Percentiles rank a stretch among this genome's conserved stretches.
phyloP scores from a whole-genome alignment of 164 flowering plant species.

The Echeveria elegans region DNA sequence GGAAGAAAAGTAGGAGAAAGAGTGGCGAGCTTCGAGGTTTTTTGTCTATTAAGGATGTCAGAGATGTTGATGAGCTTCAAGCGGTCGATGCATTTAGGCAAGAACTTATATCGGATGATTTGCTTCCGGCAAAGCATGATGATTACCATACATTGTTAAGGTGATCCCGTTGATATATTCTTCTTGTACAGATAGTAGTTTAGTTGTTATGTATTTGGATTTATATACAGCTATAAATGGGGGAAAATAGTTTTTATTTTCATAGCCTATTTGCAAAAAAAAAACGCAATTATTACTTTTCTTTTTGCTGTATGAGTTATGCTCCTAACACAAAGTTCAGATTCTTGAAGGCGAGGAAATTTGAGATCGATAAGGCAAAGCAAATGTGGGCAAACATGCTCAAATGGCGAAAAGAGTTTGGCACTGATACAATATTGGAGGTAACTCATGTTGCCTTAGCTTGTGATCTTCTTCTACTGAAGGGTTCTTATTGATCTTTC shows the following conservation, averaged over 20 bases:
- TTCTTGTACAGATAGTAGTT: neutral
- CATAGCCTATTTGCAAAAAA: too few species aligned
- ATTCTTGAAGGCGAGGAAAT: neutral
- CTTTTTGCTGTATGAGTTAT: neutral
- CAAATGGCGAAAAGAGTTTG: neutral
- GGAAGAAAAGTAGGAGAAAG: neutral
- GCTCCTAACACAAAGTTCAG: neutral
- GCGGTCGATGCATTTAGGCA: slow-evolving; percentile 37
- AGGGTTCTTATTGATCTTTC: neutral
- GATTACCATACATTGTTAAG: slow-evolving; percentile 30
- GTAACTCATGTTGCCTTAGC: neutral
- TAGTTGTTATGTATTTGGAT: neutral
- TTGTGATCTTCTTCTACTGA: too few species aligned
- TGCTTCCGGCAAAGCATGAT: slow-evolving; percentile 39
- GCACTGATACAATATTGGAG: neutral
- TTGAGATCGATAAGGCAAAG: neutral
- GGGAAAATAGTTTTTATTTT: too few species aligned
- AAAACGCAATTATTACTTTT: neutral
- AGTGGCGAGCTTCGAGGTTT: neutral
- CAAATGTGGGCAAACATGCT: neutral
- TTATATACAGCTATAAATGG: too few species aligned
- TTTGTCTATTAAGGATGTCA: neutral
- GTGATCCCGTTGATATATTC: neutral
- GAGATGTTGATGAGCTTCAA: slow-evolving; percentile 30
- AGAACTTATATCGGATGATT: slow-evolving; percentile 22